Conservation (phyloP, 2,329 filamentous ascomycete species). For the Alternaria triticimaculans region DNA sequence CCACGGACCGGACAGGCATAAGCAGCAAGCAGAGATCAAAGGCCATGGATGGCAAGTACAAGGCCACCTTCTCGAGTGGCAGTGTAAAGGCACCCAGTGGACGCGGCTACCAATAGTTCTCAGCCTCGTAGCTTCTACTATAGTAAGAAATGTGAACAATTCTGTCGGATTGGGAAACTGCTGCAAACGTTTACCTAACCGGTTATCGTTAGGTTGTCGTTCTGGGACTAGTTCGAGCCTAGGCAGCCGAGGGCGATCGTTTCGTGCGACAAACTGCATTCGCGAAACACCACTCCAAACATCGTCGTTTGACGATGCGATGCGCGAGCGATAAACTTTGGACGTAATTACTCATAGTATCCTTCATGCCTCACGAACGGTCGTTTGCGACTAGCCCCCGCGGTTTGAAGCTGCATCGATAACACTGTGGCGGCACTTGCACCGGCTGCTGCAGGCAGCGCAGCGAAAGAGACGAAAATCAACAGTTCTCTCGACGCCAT, state of each 20-base stretch:
- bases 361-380: not conserved
- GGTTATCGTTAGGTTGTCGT: not conserved
- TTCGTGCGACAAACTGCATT: slow-evolving; percentile 14
- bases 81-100: slow-evolving; percentile 31
- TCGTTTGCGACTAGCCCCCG: not conserved
- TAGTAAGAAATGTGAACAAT: not conserved
- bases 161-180: not conserved
- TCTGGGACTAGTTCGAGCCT: slow-evolving; percentile 7
- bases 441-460: not conserved
- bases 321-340: not conserved
- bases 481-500: not conserved
- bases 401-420: not conserved
- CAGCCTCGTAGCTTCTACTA: not conserved
- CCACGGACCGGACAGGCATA: slow-evolving; percentile 84
- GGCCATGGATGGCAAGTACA: slow-evolving; percentile 44
- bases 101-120: slow-evolving; percentile 18
- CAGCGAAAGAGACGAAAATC: not conserved
- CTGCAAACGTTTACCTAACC: not conserved
- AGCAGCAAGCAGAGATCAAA: slow-evolving; percentile 64
- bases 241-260: slow-evolving; percentile 10
- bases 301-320: slow-evolving; percentile 30
- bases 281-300: slow-evolving; percentile 39
- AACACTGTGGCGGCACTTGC: not conserved
- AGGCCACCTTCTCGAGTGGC: slow-evolving; percentile 43
- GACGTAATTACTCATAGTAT: not conserved